Evolutionary conservation across 116 monocot species (phyloP).

Genomic region (Thalassia testudinum): DNA sequence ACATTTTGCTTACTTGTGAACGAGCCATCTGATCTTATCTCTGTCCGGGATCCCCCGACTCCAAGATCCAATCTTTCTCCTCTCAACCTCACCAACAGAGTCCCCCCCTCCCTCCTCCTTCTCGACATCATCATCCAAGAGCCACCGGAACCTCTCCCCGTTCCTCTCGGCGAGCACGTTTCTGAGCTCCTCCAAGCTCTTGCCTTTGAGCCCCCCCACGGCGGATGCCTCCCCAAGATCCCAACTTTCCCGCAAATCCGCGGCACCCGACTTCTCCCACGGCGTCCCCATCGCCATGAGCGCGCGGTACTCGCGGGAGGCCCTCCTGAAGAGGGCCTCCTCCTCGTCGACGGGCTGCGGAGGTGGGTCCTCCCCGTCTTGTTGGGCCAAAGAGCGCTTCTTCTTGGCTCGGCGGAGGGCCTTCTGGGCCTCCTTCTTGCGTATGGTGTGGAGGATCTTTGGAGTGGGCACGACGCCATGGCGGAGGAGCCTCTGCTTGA

Average conservation of each 20-base stretch:
- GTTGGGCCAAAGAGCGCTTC: slow-evolving; percentile 1
- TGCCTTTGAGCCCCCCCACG: slow-evolving; percentile 31
- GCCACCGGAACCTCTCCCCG: slow-evolving; percentile 26
- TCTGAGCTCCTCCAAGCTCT: slow-evolving; percentile 59
- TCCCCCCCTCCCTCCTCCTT: slow-evolving; percentile 3
- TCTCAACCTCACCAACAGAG: slow-evolving; percentile 1
- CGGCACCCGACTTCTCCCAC: slow-evolving; percentile 27
- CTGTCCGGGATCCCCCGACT: slow-evolving; percentile 18
- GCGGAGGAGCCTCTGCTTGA: slow-evolving; percentile 45
- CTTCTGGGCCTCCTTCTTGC: slow-evolving; percentile 74
- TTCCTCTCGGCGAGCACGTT: slow-evolving; percentile 59
- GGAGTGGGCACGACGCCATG: slow-evolving; percentile 73
- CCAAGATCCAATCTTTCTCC: neutral
- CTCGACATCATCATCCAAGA: slow-evolving; percentile 56
- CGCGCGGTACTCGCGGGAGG: slow-evolving; percentile 44
- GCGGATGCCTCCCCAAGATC: slow-evolving; percentile 3
- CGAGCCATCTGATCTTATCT: slow-evolving; percentile 48
- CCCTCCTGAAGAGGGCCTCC: slow-evolving; percentile 29
- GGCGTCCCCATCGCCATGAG: slow-evolving; percentile 32
- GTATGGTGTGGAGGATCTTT: slow-evolving; percentile 76
- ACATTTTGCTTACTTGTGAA: slow-evolving; percentile 42
- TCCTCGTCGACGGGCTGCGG: slow-evolving; percentile 22
- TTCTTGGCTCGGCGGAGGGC: slow-evolving; percentile 47
- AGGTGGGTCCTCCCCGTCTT: slow-evolving; percentile 4
- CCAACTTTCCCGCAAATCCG: slow-evolving; percentile 9